Evolutionary conservation across 345 rosid species (phyloP), one percentile per base, ranked within the genome.

Genomic region (Alliaria petiolata): DNA sequence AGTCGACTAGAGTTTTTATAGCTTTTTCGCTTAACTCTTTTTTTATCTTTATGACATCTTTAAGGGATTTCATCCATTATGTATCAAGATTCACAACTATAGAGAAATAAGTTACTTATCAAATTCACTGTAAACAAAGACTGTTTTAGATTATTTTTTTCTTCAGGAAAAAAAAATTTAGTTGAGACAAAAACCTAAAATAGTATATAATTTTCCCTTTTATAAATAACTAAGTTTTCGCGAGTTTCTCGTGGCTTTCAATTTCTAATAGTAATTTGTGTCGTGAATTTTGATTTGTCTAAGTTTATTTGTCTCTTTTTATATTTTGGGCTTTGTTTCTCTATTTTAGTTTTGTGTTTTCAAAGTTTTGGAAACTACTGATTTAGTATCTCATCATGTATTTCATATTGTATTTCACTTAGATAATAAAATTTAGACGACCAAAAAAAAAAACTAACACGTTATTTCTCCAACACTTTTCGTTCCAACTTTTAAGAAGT

Each of bases 51-150:
- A 49, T 47, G 43, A 65, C 52, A 57, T 59, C 33, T 31, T 46
- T 50, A 34, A 16, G 3, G 34, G 51, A n/a, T 10, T 57, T 67
- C 52, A 20, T 66, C 46, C 46, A 58, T 22, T 74, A 19, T 74
- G 40, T 74, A 65, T 35, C 59, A 31, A 31, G 3, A 38, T n/a
- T 38, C 31, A 35, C 50, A 55, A 26, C 39, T 38, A 22, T 11
- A 15, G 33, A 50, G 8, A 66, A 66, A 58, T 65, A 58, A 59
- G 45, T 50, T 40, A 72, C 70, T 2, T 12, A 20, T 42, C 28
- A 42, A n/a, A 30, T 4, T n/a, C n/a, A n/a, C n/a, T n/a, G n/a
- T n/a, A n/a, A n/a, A n/a, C n/a, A n/a, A n/a, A n/a, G n/a, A n/a
- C n/a, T n/a, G n/a, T 51, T 39, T 60, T 8, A 38, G 17, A 11